Evolutionary conservation across 2,329 filamentous ascomycete genomes (phyloP), one percentile per base, ranked within the genome.

Genomic region (Fusarium sp.): DNA sequence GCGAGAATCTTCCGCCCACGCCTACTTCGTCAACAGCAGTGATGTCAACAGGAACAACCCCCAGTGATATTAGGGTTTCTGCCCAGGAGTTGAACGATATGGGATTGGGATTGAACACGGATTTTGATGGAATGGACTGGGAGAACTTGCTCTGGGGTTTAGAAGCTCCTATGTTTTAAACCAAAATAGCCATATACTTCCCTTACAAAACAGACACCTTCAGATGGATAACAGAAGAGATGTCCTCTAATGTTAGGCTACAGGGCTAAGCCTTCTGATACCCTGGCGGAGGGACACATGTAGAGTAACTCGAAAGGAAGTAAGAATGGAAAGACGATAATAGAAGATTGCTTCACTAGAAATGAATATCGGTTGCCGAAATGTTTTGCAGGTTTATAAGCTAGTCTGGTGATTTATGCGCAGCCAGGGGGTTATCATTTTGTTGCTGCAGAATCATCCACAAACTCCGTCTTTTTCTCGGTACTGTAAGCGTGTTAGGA

Each of bases 91-190:
- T 76, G 71, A 72, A 73, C 11, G 68, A 71, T 40, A 56, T 79
- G 2, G 77, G 77, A 29, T 72, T 73, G 0, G 77, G 77, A 27
- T 72, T 73, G 0, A 73, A 74, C 20, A 77, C 78, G 73, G 75
- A 79, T n/a, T 51, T 81, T 24, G 77, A 80, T 45, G 72, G 72
- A 8, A 78, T 81, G 66, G 78, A 81, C 49, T 81, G 79, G 77
- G 78, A 80, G 42, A 75, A 73, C 45, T 56, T 81, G 16, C 75
- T 81, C 52, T 79, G 77, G 74, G 77, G 77, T 1, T 53, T 80
- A 24, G 79, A 81, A 47, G 74, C 79, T 20, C 76, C 79, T 3
- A 76, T 80, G 40, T 75, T 80, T n/a, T 38, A n/a, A 38, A n/a
- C 5, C 18, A 38, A n/a, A n/a, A 38, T 38, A n/a, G 34, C 10